phyloP scores from a whole-genome alignment of 805 yeast genomes.

The Candida easanensis region DNA sequence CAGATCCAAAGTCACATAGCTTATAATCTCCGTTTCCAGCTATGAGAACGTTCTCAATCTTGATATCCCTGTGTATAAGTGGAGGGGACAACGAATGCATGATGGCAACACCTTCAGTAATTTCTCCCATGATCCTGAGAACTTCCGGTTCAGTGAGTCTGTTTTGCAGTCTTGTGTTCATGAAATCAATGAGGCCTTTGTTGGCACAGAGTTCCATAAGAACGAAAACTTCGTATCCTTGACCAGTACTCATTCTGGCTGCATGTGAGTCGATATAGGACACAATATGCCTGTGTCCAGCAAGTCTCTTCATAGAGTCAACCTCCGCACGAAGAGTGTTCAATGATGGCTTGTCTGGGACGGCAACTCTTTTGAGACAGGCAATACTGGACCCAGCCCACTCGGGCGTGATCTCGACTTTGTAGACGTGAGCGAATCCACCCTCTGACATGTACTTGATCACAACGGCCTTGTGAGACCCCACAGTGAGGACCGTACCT shows the following conservation, averaged over 20 bases:
- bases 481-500: conserved; percentile 79
- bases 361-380: conserved; percentile 92
- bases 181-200: conserved; percentile 74
- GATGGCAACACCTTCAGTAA: conserved; percentile 71
- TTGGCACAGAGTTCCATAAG: conserved; percentile 78
- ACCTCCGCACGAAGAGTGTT: conserved; percentile 89
- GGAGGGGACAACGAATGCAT: conserved; percentile 76
- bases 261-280: conserved; percentile 96
- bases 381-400: conserved; percentile 55
- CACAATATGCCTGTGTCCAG: conserved; percentile 78
- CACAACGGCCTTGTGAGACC: conserved; percentile 72
- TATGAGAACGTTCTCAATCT: conserved; percentile 76
- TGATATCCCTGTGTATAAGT: conserved; percentile 74
- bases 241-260: conserved; percentile 51
- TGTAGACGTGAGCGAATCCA: conserved; percentile 95
- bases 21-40: conserved; percentile 58
- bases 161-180: conserved; percentile 68
- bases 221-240: conserved; percentile 73
- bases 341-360: conserved; percentile 83
- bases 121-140: conserved; percentile 62
- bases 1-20: conserved; percentile 81
- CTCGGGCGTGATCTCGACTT: conserved; percentile 65
- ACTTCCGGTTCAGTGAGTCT: conserved; percentile 69
- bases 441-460: conserved; percentile 78
- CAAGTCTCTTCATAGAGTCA: conserved; percentile 89